phyloP scores from a whole-genome alignment of 176 grass and related monocot genomes.

The Chloris gayana region DNA sequence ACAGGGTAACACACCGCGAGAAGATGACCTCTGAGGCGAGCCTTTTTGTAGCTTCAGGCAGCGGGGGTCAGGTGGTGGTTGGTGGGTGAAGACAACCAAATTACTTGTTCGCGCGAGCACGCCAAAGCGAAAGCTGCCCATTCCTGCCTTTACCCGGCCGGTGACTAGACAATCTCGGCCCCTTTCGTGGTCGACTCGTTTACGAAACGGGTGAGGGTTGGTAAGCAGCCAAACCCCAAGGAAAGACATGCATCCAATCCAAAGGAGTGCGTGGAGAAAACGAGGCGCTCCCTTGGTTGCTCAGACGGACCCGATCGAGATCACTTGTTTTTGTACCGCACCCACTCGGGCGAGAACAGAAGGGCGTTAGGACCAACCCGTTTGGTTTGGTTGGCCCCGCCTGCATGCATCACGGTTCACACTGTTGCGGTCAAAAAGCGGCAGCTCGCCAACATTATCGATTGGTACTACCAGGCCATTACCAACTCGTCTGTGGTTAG shows the following conservation, averaged over 20 bases:
- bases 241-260: background rate
- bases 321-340: background rate
- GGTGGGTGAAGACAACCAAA: constrained; percentile 1
- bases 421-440: constrained; percentile 23
- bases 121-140: background rate
- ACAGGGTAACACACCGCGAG: background rate
- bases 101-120: background rate
- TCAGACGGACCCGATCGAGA: constrained; percentile 22
- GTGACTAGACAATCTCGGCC: too few species aligned
- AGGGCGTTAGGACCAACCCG: too few species aligned
- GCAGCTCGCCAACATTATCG: background rate
- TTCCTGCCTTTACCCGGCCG: background rate
- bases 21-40: too few species aligned
- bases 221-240: constrained; percentile 16
- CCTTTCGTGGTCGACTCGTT: background rate
- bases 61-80: background rate
- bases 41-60: background rate
- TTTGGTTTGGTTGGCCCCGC: too few species aligned
- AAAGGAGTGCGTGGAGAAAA: constrained; percentile 45
- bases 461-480: background rate
- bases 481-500: background rate
- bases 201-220: constrained; percentile 10
- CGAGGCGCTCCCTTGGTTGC: constrained; percentile 46
- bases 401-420: too few species aligned
- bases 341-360: background rate